These are phyloP conservation scores for Clavaria fumosa DNA, from an alignment of 768 basidiomycete genomes.

Conservation along the genomic window DNA sequence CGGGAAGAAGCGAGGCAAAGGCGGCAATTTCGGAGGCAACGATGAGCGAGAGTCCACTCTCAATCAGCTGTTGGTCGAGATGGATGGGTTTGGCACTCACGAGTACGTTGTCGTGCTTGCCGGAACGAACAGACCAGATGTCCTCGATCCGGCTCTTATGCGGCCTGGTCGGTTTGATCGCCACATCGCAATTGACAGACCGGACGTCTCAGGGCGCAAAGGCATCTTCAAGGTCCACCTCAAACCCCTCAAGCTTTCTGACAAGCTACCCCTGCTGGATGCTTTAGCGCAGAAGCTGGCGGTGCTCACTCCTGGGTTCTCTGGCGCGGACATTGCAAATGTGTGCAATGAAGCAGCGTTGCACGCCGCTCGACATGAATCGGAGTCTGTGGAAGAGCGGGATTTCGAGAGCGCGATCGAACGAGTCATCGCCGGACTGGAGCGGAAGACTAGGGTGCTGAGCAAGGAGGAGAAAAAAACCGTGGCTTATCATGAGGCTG, in stretches of 20 bases:
- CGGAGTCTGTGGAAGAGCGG: slow-evolving; percentile 60
- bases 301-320: slow-evolving; percentile 94
- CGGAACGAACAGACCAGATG: slow-evolving; percentile 94
- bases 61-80: slow-evolving; percentile 95
- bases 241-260: slow-evolving; percentile 57
- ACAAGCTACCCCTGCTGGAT: slow-evolving; percentile 32
- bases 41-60: slow-evolving; percentile 96
- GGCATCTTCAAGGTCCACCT: slow-evolving; percentile 94
- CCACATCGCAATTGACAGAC: slow-evolving; percentile 89
- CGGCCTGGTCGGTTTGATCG: slow-evolving; percentile 97
- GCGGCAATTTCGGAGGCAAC: slow-evolving; percentile 70
- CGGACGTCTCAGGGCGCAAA: slow-evolving; percentile 85
- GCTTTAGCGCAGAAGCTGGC: slow-evolving; percentile 82
- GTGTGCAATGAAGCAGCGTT: slow-evolving; percentile 97
- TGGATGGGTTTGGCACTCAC: slow-evolving; percentile 98
- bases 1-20: slow-evolving; percentile 79
- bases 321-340: slow-evolving; percentile 97
- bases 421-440: slow-evolving; percentile 91
- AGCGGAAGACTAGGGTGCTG: slow-evolving; percentile 87
- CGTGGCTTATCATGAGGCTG: slow-evolving; percentile 97
- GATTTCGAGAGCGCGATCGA: slow-evolving; percentile 98
- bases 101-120: slow-evolving; percentile 95
- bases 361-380: slow-evolving; percentile 76
- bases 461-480: slow-evolving; percentile 96
- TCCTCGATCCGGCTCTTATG: slow-evolving; percentile 88